Evolutionary conservation across 306 rosid genomes (phyloP).

Genomic region (Inga leiocalycina): DNA sequence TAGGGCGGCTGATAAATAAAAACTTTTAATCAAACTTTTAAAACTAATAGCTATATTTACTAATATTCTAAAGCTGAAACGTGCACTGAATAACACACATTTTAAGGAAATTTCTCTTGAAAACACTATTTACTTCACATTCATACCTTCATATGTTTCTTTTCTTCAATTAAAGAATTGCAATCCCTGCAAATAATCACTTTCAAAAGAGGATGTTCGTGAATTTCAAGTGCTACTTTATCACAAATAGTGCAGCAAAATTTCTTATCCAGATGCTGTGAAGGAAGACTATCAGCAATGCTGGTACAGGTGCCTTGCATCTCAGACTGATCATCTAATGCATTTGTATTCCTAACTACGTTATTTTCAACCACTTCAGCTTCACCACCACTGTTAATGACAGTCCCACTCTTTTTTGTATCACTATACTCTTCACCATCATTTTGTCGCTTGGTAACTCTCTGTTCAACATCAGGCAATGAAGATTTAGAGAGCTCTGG

Average conservation of each 20-base stretch:
- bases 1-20: background rate
- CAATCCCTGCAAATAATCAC: slow-evolving; percentile 81
- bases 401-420: slow-evolving; percentile 56
- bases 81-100: background rate
- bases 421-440: slow-evolving; percentile 53
- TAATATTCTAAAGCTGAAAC: slow-evolving; percentile 15
- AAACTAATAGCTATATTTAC: slow-evolving; percentile 1
- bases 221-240: slow-evolving; percentile 53
- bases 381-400: slow-evolving; percentile 49
- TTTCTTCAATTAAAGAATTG: slow-evolving; percentile 54
- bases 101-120: background rate
- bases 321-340: slow-evolving; percentile 40
- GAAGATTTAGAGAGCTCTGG: slow-evolving; percentile 41
- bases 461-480: slow-evolving; percentile 45
- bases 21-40: background rate
- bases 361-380: slow-evolving; percentile 39
- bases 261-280: slow-evolving; percentile 45
- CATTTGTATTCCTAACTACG: slow-evolving; percentile 33
- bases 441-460: slow-evolving; percentile 68
- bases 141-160: slow-evolving; percentile 52
- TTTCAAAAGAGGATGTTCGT: slow-evolving; percentile 68
- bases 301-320: slow-evolving; percentile 31
- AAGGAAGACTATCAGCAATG: slow-evolving; percentile 44
- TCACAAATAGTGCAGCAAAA: slow-evolving; percentile 69
- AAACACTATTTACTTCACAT: slow-evolving; percentile 25